Evolutionary conservation across 1,284 basidiomycete genomes (phyloP).

Genomic region (Microbotryum saponariae): DNA sequence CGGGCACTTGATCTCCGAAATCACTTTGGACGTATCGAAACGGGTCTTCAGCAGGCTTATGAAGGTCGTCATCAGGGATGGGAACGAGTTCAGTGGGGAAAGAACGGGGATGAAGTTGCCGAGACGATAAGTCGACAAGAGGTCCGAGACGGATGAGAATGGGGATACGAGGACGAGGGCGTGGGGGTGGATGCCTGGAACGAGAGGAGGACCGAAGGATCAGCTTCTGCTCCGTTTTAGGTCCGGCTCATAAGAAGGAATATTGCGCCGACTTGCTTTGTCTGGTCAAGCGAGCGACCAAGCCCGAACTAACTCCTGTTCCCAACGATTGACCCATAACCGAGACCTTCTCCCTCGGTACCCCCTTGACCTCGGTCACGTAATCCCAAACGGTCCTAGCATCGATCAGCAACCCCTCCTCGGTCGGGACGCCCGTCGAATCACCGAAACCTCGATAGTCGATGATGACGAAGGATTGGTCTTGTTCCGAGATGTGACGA

Average conservation of each 20-base stretch:
- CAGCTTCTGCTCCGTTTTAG: slow-evolving; percentile 20
- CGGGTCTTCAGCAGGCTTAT: slow-evolving; percentile 53
- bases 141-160: slow-evolving; percentile 58
- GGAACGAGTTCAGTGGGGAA: slow-evolving; percentile 61
- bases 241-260: slow-evolving; percentile 26
- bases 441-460: slow-evolving; percentile 67
- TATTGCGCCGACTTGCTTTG: slow-evolving; percentile 42
- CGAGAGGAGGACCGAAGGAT: background rate
- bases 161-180: slow-evolving; percentile 69
- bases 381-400: slow-evolving; percentile 75
- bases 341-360: slow-evolving; percentile 54
- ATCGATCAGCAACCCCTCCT: slow-evolving; percentile 65
- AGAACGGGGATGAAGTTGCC: slow-evolving; percentile 55
- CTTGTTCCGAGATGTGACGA: slow-evolving; percentile 17
- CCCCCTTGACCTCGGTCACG: slow-evolving; percentile 47
- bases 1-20: slow-evolving; percentile 58
- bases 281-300: slow-evolving; percentile 54
- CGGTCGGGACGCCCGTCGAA: slow-evolving; percentile 66
- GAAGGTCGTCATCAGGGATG: slow-evolving; percentile 43
- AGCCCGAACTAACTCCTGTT: slow-evolving; percentile 62
- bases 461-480: slow-evolving; percentile 26
- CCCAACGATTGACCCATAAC: slow-evolving; percentile 76
- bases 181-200: slow-evolving; percentile 42
- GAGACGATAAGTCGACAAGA: slow-evolving; percentile 60
- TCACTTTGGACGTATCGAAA: slow-evolving; percentile 58